A percentile compares a stretch with the other conserved stretches of the same genome.
These are phyloP conservation scores for Speleostelium caveatum DNA, from an alignment of 78 protist species.

Conservation along the genomic window DNA sequence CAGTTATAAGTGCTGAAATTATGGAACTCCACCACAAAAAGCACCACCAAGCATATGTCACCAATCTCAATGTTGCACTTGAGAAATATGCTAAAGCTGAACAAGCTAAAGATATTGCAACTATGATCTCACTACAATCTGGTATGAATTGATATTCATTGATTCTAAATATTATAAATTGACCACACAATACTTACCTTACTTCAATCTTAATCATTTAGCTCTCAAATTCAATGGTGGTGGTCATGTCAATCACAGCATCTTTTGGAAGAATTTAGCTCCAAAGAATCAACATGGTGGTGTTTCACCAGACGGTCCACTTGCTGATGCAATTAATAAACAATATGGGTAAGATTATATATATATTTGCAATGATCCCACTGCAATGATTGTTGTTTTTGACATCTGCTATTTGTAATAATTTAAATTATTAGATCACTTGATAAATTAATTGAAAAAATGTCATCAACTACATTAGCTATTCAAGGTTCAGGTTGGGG, in stretches of 20 bases:
- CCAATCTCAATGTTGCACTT: conserved; percentile 88
- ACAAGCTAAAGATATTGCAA: conserved; percentile 58
- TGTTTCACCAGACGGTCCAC: conserved; percentile 75
- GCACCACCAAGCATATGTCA: conserved; percentile 88
- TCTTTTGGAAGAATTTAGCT: conserved; percentile 95
- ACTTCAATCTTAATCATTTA: no score
- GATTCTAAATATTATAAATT: no score
- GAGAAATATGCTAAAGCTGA: conserved; percentile 87
- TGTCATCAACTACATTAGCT: conserved; percentile 88
- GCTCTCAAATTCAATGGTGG: conserved; percentile 96
- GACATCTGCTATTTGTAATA: not conserved
- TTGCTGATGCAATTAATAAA: conserved; percentile 71
- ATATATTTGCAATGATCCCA: not conserved
- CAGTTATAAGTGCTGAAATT: conserved; percentile 84
- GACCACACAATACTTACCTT: no score
- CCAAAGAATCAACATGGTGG: conserved; percentile 88
- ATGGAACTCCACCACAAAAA: conserved; percentile 91
- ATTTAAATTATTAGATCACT: conserved; percentile 61
- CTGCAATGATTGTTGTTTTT: not conserved
- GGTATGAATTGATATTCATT: no score
- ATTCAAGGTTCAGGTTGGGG: conserved; percentile 95
- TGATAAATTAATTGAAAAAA: conserved; percentile 77
- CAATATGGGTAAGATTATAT: conserved; percentile 33
- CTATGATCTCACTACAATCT: conserved; percentile 84
- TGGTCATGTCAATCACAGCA: conserved; percentile 96